A percentile compares a stretch with the other conserved stretches of the same genome.
These are phyloP conservation scores for Leucoagaricus sp. DNA, from an alignment of 1,284 basidiomycete genomes.

Conservation along the genomic window DNA sequence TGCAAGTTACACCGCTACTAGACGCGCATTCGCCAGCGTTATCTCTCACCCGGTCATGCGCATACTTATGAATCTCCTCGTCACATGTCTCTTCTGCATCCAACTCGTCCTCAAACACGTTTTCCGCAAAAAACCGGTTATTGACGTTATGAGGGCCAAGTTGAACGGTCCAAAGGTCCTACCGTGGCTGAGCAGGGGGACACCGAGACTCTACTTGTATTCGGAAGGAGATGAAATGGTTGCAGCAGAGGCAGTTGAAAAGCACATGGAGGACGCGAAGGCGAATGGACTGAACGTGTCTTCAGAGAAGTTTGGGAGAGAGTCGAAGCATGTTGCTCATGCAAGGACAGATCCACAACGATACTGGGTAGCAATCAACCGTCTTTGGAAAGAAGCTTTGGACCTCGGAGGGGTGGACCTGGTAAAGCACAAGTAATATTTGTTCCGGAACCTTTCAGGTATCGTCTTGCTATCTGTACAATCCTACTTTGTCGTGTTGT, in stretches of 20 bases:
- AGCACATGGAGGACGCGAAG: conserved; percentile 40
- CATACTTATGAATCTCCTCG: conserved; percentile 19
- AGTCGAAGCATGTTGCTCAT: conserved; percentile 57
- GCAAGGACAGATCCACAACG: conserved; percentile 47
- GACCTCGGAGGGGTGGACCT: background rate
- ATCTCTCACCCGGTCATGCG: conserved; percentile 39
- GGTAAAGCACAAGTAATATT: too few species aligned
- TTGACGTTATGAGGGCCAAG: conserved; percentile 27
- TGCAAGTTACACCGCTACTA: conserved; percentile 28
- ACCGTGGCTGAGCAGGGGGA: conserved; percentile 44
- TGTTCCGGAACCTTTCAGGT: too few species aligned
- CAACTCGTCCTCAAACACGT: conserved; percentile 14
- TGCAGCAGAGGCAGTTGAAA: conserved; percentile 40
- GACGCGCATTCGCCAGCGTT: conserved; percentile 41
- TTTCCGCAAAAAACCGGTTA: conserved; percentile 17
- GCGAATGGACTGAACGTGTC: conserved; percentile 32
- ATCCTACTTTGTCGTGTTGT: too few species aligned
- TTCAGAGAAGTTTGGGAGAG: conserved; percentile 41
- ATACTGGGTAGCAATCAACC: conserved; percentile 47
- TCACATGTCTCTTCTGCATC: conserved; percentile 21
- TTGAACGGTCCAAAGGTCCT: conserved; percentile 39
- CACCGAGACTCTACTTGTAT: conserved; percentile 56
- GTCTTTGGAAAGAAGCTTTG: conserved; percentile 37
- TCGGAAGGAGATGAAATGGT: conserved; percentile 52
- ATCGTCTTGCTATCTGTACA: too few species aligned